Evolutionary conservation across 108 stramenopile genomes (phyloP), one percentile per base, ranked within the genome.

Genomic region (Conticribra weissflogii): DNA sequence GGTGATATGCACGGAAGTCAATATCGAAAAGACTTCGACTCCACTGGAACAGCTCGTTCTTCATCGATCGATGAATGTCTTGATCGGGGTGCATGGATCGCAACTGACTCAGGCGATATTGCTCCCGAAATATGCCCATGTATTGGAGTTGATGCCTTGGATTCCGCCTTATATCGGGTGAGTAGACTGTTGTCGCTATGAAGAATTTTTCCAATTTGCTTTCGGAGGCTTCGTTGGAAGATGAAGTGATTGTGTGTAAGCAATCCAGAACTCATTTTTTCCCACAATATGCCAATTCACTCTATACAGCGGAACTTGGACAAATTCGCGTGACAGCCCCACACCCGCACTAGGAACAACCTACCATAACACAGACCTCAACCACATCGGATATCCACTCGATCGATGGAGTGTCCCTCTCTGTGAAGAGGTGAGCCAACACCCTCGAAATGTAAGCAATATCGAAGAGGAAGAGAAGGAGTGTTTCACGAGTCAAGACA

Each of bases 51-150:
- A 86, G 56, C 57, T 83, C 15, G 23, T 83, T 5, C 79, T 78
- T 1, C 85, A 86, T 63, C 82, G 71, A 5, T 68, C 80, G 14
- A 52, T 86, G 14, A 72, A 86, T 58, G 85, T 59, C 15, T 30
- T 86, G 47, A 84, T 86, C 60, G 83, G 83, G 45, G 75, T 84
- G 31, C 83, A 84, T 58, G 79, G 83, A 23, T 78, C 83, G 15
- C 82, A 83, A 33, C 59, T 86, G 16, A 83, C 85, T 45, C 82
- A 86, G 41, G 85, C 80, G 36, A 9, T 59, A 34, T 18, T 62
- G 19, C 60, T 62, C 25, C 60, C 60, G 27, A 22, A 14, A 2
- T 3, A 62, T 27, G 36, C 19, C 12, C 45, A 62, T 27, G 60
- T 62, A 17, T 47, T 62, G 25, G 60, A 62, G 29, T 47, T 62